These are phyloP conservation scores for Penicillium bialowiezense DNA, from an alignment of 495 filamentous ascomycete species.

Conservation along the genomic window DNA sequence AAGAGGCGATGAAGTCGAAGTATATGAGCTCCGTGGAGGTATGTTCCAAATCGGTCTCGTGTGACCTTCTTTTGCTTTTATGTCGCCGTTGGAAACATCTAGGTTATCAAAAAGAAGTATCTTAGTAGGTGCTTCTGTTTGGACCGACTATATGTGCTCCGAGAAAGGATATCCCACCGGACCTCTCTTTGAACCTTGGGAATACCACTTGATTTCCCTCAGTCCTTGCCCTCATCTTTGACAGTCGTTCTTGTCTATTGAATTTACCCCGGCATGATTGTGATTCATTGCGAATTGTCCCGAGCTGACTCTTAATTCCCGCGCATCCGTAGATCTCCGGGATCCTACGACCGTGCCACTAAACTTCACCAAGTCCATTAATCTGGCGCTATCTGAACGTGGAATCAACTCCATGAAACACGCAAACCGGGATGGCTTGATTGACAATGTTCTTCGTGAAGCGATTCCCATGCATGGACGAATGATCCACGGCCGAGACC, in stretches of 20 bases:
- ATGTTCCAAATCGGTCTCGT: conserved; percentile 31
- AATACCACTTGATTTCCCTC: no score
- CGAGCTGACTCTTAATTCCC: conserved; percentile 16
- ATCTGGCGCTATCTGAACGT: conserved; percentile 88
- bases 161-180: no score
- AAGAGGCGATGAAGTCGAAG: conserved; percentile 81
- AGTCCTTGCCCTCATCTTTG: no score
- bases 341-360: conserved; percentile 78
- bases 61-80: conserved; percentile 6
- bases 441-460: conserved; percentile 67
- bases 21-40: conserved; percentile 94
- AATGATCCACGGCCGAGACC: conserved; percentile 87
- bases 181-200: no score
- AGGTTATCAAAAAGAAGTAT: neutral
- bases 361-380: conserved; percentile 98
- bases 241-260: neutral
- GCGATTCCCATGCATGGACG: conserved; percentile 93
- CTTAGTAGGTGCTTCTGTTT: neutral
- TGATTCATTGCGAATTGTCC: conserved; percentile 14
- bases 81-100: neutral
- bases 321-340: conserved; percentile 67
- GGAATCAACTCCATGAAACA: conserved; percentile 84
- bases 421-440: conserved; percentile 58
- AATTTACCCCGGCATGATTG: neutral
- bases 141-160: no score